A percentile compares a stretch with the other conserved stretches of the same genome.
phyloP scores from a whole-genome alignment of 805 yeast species.

The Ascoidea tarda region DNA sequence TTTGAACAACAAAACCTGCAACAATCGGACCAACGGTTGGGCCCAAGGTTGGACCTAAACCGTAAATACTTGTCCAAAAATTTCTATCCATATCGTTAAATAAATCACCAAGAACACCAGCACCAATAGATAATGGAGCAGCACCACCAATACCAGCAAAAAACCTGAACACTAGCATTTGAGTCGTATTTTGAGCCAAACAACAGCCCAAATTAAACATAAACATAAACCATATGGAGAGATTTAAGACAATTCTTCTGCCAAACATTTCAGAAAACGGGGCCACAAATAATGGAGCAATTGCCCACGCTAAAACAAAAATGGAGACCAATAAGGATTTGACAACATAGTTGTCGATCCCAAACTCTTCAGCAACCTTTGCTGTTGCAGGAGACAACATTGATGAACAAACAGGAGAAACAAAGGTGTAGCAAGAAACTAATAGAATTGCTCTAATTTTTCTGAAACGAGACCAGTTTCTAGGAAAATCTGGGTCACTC shows the following conservation, averaged over 20 bases:
- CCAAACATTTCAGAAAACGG: slow-evolving; percentile 61
- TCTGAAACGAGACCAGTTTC: slow-evolving; percentile 36
- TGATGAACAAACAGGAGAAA: slow-evolving; percentile 51
- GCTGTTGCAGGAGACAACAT: slow-evolving; percentile 47
- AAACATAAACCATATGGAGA: slow-evolving; percentile 32
- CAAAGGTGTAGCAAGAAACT: slow-evolving; percentile 41
- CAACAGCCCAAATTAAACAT: slow-evolving; percentile 46
- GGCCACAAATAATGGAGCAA: slow-evolving; percentile 51
- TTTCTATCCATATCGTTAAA: slow-evolving; percentile 37
- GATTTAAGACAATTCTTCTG: slow-evolving; percentile 37
- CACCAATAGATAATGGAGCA: slow-evolving; percentile 56
- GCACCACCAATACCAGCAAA: slow-evolving; percentile 55
- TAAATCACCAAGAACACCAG: slow-evolving; percentile 53
- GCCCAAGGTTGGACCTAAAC: slow-evolving; percentile 36
- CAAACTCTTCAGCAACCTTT: slow-evolving; percentile 29
- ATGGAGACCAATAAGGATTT: slow-evolving; percentile 44
- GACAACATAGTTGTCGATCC: slow-evolving; percentile 25
- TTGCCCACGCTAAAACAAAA: slow-evolving; percentile 55
- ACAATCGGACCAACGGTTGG: slow-evolving; percentile 47
- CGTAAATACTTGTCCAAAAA: slow-evolving; percentile 40
- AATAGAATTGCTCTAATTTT: slow-evolving; percentile 32
- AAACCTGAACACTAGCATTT: slow-evolving; percentile 43
- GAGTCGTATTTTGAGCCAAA: slow-evolving; percentile 38
- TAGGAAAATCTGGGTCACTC: slow-evolving; percentile 47
- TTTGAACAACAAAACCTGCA: slow-evolving; percentile 40